A percentile compares a stretch with the other conserved stretches of the same genome.
Evolutionary conservation across 371 early-diverging fungal species (phyloP).

Genomic region (Mucor lusitanicus): DNA sequence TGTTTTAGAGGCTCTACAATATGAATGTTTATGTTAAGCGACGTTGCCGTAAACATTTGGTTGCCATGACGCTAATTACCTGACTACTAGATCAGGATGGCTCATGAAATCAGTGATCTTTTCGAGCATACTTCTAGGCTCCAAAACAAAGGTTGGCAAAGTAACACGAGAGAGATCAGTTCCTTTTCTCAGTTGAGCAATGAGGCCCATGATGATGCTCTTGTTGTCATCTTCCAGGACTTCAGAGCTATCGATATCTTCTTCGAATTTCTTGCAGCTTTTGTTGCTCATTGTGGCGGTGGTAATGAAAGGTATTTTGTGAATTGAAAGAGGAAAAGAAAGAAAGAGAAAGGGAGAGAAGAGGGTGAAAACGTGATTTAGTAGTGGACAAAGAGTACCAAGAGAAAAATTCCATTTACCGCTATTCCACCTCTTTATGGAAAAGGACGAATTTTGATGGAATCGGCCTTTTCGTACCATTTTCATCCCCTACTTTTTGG

Average conservation of each 20-base stretch:
- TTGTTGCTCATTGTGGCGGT: constrained; percentile 1
- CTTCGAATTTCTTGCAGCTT: constrained; percentile 5
- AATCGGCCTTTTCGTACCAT: neutral
- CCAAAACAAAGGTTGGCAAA: constrained; percentile 93
- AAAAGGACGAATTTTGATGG: neutral
- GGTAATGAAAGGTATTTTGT: neutral
- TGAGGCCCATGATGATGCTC: constrained; percentile 82
- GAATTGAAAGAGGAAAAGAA: neutral
- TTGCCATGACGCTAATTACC: constrained; percentile 48
- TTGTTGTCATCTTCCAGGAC: constrained; percentile 83
- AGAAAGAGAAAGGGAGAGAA: constrained; percentile 10
- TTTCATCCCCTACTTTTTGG: constrained; percentile 1
- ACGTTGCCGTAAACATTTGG: neutral
- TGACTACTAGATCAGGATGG: constrained; percentile 83
- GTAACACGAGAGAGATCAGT: constrained; percentile 85
- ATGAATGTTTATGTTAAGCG: neutral
- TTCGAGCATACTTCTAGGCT: constrained; percentile 91
- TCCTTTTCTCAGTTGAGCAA: constrained; percentile 83
- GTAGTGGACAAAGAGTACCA: neutral
- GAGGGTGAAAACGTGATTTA: constrained; percentile 17
- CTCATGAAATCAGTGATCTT: constrained; percentile 92
- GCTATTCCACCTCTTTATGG: neutral
- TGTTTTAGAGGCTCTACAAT: constrained; percentile 59
- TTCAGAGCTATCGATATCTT: constrained; percentile 56
- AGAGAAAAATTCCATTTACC: constrained; percentile 11